phyloP scores from a whole-genome alignment of 2,329 filamentous ascomycete genomes.

The Talaromyces atroroseus region DNA sequence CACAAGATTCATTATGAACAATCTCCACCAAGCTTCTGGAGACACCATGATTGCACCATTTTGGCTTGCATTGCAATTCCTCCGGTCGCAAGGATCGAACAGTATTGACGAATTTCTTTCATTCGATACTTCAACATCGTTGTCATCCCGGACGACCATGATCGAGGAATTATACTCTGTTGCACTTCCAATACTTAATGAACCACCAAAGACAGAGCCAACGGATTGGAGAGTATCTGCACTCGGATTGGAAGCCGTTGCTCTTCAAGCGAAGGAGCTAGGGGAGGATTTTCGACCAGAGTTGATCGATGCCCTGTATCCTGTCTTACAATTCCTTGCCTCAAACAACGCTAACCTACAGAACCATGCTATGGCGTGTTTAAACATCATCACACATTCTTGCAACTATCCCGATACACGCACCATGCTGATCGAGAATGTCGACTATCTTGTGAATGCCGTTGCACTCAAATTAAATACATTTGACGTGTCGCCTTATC shows the following conservation, averaged over 20 bases:
- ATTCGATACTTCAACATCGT: constrained; percentile 35
- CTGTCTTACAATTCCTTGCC: constrained; percentile 80
- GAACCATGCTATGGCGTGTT: constrained; percentile 72
- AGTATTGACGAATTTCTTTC: constrained; percentile 64
- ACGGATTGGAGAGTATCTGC: constrained; percentile 69
- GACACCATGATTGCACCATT: constrained; percentile 63
- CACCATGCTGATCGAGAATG: constrained; percentile 79
- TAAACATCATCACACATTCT: constrained; percentile 71
- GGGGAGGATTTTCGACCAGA: constrained; percentile 70
- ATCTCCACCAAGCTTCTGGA: constrained; percentile 54
- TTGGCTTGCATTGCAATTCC: constrained; percentile 72
- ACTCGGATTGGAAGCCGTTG: constrained; percentile 73
- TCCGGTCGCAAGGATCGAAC: constrained; percentile 49
- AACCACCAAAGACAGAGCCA: constrained; percentile 32
- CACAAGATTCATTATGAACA: constrained; percentile 60
- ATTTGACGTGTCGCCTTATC: constrained; percentile 85
- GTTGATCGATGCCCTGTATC: constrained; percentile 85
- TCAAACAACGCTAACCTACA: constrained; percentile 64
- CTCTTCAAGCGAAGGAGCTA: constrained; percentile 66
- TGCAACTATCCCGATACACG: constrained; percentile 72
- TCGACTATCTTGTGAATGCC: constrained; percentile 94
- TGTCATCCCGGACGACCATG: constrained; percentile 28
- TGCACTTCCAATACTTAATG: constrained; percentile 36
- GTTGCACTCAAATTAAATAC: constrained; percentile 84
- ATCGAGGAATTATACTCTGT: constrained; percentile 42